phyloP scores from a whole-genome alignment of 352 stramenopile genomes.

The Achlya hypogyna region DNA sequence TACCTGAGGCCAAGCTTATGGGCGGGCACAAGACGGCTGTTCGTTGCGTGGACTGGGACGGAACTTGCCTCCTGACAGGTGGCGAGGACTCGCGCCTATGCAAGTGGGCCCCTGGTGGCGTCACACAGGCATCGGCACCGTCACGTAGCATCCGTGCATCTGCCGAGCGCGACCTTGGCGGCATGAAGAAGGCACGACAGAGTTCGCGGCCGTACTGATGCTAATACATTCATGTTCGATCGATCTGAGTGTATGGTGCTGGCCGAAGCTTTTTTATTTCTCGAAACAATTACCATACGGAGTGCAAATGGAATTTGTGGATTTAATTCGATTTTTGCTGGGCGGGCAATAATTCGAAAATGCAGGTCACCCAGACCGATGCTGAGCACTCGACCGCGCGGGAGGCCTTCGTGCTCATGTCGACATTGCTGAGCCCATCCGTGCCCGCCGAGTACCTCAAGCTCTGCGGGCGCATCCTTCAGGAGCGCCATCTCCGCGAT shows the following conservation, averaged over 20 bases:
- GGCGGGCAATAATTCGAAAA: neutral
- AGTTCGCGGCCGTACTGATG: conserved; percentile 22
- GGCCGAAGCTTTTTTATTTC: no score
- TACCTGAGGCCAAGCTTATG: conserved; percentile 25
- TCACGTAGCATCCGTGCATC: conserved; percentile 5
- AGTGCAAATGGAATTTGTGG: neutral
- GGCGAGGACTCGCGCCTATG: conserved; percentile 83
- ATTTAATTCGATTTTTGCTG: conserved; percentile 9
- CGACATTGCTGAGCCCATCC: conserved; percentile 51
- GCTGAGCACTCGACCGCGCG: conserved; percentile 22
- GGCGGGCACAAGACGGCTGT: conserved; percentile 81
- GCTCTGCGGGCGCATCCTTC: conserved; percentile 51
- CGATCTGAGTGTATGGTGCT: neutral
- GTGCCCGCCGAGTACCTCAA: conserved; percentile 65
- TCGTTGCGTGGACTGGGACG: conserved; percentile 68
- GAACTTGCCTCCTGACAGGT: conserved; percentile 56
- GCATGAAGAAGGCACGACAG: conserved; percentile 11
- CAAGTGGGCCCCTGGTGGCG: conserved; percentile 38
- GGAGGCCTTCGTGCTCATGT: conserved; percentile 74
- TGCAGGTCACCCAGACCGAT: neutral
- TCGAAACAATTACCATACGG: neutral
- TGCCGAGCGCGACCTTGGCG: conserved; percentile 13
- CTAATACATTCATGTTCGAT: neutral
- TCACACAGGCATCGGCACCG: neutral
- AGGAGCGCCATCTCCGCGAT: conserved; percentile 68